Base-by-base conservation (phyloP, 2,329 filamentous ascomycete genomes). In the Sporothrix globosa region DNA sequence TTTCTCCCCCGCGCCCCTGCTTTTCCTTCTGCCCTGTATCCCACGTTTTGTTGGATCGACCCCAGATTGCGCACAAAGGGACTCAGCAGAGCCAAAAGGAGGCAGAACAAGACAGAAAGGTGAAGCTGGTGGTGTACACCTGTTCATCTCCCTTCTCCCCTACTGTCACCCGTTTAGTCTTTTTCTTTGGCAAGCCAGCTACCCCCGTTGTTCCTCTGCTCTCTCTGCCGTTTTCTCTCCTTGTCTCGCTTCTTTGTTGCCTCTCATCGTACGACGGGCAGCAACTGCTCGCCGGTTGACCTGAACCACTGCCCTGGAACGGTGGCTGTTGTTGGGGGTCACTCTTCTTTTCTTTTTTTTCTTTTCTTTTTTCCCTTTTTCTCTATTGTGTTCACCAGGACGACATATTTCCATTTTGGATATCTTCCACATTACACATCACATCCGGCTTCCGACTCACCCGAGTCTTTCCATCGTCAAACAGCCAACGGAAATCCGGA, bases 11-110 rank as follows among this genome's bases (percentile, higher is more conserved):
- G 56, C n/a, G n/a, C 34, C 56, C 56, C 56, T 61, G 56, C 34
- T 44, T 41, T 44, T 52, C 61, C 21, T 66, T 27, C 13, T 56
- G 53, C 34, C 53, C 53, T 56, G 60, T 10, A 21, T 53, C 48
- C 63, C 63, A 67, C 63, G 63, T 41, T 67, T 67, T 67, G 48
- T 67, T 48, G 48, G 21, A 50, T 52, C 63, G 34, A 52, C 63
- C 63, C 61, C 61, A 34, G 65, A 46, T 67, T 54, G 30, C 65
- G 65, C 65, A 56, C 48, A 67, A 67, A 67, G 13, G 24, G 27
- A 67, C 34, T 34, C 46, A 52, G 24, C 19, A 41, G n/a, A 24
- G 10, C n/a, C 30, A 60, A 44, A 41, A 44, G 6, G 34, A 60
- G 19, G 34, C 56, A 48, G 17, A 48, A 50, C 6, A n/a, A 50